These are phyloP conservation scores for Exophiala mesophila DNA, from an alignment of 2,329 filamentous ascomycete genomes.

Conservation along the genomic window DNA sequence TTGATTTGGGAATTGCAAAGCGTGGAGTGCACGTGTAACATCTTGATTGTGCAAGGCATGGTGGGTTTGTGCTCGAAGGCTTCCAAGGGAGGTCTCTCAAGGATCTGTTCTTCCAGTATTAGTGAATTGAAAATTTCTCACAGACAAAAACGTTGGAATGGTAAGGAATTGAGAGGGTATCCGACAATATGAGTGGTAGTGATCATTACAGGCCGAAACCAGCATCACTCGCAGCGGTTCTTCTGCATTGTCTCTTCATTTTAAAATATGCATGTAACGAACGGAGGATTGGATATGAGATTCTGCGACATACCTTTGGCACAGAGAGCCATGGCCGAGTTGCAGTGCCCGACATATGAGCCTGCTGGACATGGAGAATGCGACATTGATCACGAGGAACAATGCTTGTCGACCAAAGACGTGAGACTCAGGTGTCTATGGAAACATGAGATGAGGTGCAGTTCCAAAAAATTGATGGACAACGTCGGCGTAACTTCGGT, in stretches of 20 bases:
- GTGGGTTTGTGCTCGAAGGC: neutral
- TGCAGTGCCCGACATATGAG: slow-evolving; percentile 34
- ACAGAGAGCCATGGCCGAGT: slow-evolving; percentile 17
- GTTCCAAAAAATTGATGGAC: no score
- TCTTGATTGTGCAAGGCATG: slow-evolving; percentile 4
- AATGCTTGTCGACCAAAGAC: no score
- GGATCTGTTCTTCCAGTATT: no score
- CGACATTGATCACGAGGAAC: slow-evolving; percentile 18
- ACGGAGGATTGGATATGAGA: neutral
- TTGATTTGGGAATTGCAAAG: neutral
- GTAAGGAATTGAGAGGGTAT: no score
- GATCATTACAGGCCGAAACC: slow-evolving; percentile 45
- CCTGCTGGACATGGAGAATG: slow-evolving; percentile 37
- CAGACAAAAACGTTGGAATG: no score
- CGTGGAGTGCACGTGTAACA: neutral
- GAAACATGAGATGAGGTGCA: no score
- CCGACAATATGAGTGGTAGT: slow-evolving; percentile 20
- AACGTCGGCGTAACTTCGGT: neutral
- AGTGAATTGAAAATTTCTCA: no score
- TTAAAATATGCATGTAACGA: slow-evolving; percentile 4
- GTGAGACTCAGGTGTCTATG: no score
- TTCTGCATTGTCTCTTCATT: slow-evolving; percentile 47
- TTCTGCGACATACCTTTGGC: slow-evolving; percentile 32
- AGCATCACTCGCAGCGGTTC: slow-evolving; percentile 68
- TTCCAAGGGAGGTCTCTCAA: neutral